A percentile compares a stretch with the other conserved stretches of the same genome.
These are phyloP conservation scores for Alloteropsis semialata DNA, from an alignment of 176 grass and related monocot species.

Conservation along the genomic window DNA sequence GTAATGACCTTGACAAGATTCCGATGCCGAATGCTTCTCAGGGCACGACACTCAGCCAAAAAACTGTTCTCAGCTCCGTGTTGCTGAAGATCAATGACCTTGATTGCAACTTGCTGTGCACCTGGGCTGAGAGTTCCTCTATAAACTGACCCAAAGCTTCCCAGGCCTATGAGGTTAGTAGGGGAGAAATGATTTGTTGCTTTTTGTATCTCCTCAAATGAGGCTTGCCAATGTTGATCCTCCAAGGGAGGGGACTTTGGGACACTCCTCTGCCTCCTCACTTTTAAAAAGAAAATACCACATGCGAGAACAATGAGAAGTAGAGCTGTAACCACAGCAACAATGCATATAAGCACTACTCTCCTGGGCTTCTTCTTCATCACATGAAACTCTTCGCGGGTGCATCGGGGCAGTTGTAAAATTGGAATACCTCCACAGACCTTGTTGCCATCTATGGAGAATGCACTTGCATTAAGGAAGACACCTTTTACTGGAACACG, in stretches of 20 bases:
- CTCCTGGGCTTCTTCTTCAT: background rate
- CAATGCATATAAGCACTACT: conserved; percentile 11
- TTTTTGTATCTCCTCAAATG: conserved; percentile 7
- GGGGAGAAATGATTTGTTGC: conserved; percentile 20
- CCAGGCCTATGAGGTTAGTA: conserved; percentile 25
- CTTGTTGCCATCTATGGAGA: conserved; percentile 10
- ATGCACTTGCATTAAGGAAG: conserved; percentile 28
- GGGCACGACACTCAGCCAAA: conserved; percentile 26
- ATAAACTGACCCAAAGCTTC: conserved; percentile 39
- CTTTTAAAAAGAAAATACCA: background rate
- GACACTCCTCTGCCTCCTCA: background rate
- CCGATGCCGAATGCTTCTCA: conserved; percentile 22
- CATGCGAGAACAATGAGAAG: background rate
- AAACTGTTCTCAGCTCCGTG: conserved; percentile 36
- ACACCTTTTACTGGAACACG: conserved; percentile 12
- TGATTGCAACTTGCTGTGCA: conserved; percentile 23
- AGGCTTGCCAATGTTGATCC: conserved; percentile 11
- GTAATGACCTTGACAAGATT: conserved; percentile 46
- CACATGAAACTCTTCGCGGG: background rate
- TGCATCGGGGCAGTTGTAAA: background rate
- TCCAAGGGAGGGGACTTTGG: background rate
- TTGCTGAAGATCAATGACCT: conserved; percentile 32
- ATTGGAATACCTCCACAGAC: conserved; percentile 23
- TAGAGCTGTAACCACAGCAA: background rate
- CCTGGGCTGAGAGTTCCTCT: conserved; percentile 17